phyloP scores from a whole-genome alignment of 352 stramenopile species.

The Phytophthora pisi region DNA sequence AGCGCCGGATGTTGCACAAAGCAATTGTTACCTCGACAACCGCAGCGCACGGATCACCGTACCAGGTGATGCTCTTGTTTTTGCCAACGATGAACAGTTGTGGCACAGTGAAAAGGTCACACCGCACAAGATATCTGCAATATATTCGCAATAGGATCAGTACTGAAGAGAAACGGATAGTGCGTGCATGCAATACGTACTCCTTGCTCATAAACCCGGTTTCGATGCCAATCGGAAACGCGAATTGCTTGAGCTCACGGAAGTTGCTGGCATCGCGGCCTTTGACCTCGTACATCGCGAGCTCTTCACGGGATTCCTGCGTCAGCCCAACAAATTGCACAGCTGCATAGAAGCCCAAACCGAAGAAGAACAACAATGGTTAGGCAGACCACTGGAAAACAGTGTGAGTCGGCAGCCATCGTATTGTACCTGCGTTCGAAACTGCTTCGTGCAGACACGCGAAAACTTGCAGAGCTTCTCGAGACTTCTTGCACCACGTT shows the following conservation, averaged over 20 bases:
- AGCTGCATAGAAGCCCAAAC: constrained; percentile 24
- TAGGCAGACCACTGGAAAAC: constrained; percentile 9
- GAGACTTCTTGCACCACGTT: constrained; percentile 67
- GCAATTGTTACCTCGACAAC: constrained; percentile 40
- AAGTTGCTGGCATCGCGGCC: constrained; percentile 62
- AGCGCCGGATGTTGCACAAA: not conserved
- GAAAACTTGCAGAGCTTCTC: constrained; percentile 56
- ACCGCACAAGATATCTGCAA: constrained; percentile 67
- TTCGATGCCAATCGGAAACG: constrained; percentile 72
- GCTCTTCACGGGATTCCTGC: constrained; percentile 68
- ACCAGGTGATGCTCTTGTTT: constrained; percentile 62
- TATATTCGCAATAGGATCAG: constrained; percentile 12
- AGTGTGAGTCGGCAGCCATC: constrained; percentile 1
- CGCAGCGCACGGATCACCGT: constrained; percentile 46
- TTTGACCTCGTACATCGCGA: constrained; percentile 67
- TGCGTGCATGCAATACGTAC: constrained; percentile 31
- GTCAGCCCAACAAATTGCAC: constrained; percentile 73
- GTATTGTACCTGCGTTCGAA: constrained; percentile 40
- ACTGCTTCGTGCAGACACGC: constrained; percentile 43
- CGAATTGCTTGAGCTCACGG: constrained; percentile 51
- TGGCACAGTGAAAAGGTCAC: constrained; percentile 56
- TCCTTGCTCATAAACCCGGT: constrained; percentile 73
- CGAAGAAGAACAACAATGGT: constrained; percentile 11
- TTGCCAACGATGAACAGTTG: constrained; percentile 71
- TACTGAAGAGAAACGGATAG: not conserved